A percentile compares a stretch with the other conserved stretches of the same genome.
Conservation (phyloP, 139 green algal genomes). For the Chlorokybus atmophyticus region DNA sequence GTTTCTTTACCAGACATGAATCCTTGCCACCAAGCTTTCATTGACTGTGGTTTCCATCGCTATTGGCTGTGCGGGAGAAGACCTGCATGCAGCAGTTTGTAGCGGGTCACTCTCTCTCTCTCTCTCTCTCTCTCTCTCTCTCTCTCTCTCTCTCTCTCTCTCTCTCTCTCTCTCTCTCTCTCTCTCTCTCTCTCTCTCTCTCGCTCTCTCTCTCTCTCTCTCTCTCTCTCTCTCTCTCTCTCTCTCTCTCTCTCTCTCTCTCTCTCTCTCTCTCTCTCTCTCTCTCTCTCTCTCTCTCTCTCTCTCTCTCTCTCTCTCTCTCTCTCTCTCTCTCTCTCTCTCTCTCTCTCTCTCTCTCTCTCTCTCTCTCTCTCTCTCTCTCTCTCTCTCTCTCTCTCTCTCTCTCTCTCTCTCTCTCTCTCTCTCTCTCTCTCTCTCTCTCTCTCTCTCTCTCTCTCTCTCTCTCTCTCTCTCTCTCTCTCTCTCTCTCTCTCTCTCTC, state of each 20-base stretch:
- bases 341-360: neutral
- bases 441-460: neutral
- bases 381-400: neutral
- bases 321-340: neutral
- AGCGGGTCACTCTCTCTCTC: neutral
- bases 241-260: neutral
- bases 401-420: neutral
- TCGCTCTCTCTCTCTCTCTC: neutral
- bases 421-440: neutral
- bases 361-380: neutral
- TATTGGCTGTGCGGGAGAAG: no score
- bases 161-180: neutral
- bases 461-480: neutral
- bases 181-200: neutral
- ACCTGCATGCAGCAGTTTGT: no score
- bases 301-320: neutral
- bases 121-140: neutral
- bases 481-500: neutral
- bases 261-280: neutral
- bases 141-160: neutral
- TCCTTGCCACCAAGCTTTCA: no score
- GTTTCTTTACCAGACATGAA: no score
- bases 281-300: neutral
- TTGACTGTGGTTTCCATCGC: no score
- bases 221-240: neutral